Base-by-base conservation (phyloP, 2,329 filamentous ascomycete genomes). In the Cordyceps pruinosa region DNA sequence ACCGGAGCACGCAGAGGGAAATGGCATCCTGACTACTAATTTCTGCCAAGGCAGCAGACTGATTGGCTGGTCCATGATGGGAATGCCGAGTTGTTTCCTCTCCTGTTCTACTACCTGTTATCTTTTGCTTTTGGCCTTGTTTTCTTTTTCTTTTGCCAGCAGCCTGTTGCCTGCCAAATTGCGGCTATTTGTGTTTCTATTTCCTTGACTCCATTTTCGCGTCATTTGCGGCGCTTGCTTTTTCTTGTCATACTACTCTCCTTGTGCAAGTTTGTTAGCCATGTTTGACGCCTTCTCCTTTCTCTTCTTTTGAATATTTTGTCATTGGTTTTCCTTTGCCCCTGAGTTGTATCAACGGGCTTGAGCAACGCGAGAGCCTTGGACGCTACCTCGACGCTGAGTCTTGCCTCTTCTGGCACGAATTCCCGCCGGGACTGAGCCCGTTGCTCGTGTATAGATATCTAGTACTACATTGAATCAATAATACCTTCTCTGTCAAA, bases 221-320 rank as follows among this genome's bases (percentile, higher is more conserved):
- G 19, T 50, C 57, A 26, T 50, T 56, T 35, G 39, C 55, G 47
- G 30, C 37, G 32, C 37, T 53, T 44, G 13, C 50, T 48, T 56
- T 23, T 28, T 23, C 35, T 32, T 64, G 66, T 66, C 62, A 56
- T 61, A 54, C 61, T 66, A 62, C 61, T 66, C 59, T 64, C 61
- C 59, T 60, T 60, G 60, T 63, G 59, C 57, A 59, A 60, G 41
- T 51, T 65, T 63, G 61, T 61, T 56, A 61, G 60, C n/a, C 63
- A 56, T 61, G 59, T 61, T 42, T 48, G 61, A 58, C 57, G 62
- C 65, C 67, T 66, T 65, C 71, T 68, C 73, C 77, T 76, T 81
- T 81, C 81, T 79, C 78, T 82, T 82, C 79, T 82, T 81, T 77
- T 74, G 81, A 78, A 79, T 78, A 79, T 70, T 48, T 66, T 71